Evolutionary conservation across 257 asterid species (phyloP).

Genomic region (Echites panduratus): DNA sequence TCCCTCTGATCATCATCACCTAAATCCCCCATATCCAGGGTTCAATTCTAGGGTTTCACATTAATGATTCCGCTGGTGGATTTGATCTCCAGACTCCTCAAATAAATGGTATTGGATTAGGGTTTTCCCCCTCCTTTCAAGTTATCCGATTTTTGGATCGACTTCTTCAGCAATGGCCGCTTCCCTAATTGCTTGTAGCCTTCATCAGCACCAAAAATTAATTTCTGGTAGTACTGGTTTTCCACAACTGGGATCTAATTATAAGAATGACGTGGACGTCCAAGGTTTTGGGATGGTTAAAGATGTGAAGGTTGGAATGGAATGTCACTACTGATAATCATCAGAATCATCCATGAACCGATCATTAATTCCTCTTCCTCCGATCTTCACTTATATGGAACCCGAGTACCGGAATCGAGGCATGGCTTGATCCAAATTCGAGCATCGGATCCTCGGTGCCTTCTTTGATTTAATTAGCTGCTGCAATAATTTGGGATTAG

Average conservation of each 20-base stretch:
- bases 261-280: too few relatives aligned
- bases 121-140: constrained; percentile 35
- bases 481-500: too few relatives aligned
- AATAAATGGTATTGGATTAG: constrained; percentile 29
- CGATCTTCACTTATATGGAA: constrained; percentile 39
- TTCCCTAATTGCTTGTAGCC: constrained; percentile 36
- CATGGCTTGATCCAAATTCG: constrained; percentile 39
- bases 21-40: constrained; percentile 22
- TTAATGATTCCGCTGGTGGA: neutral
- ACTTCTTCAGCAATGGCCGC: constrained; percentile 28
- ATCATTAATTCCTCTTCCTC: constrained; percentile 21
- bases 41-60: constrained; percentile 25
- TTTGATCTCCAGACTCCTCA: constrained; percentile 19
- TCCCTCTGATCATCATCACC: constrained; percentile 8
- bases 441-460: constrained; percentile 46
- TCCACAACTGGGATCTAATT: neutral
- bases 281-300: constrained; percentile 18
- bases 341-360: constrained; percentile 22
- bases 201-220: constrained; percentile 23
- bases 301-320: constrained; percentile 34
- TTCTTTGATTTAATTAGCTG: constrained; percentile 25
- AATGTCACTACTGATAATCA: neutral
- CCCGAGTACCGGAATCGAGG: constrained; percentile 12
- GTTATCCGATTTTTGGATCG: constrained; percentile 28
- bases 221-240: too few relatives aligned